Evolutionary conservation across 2,329 filamentous ascomycete species (phyloP).

Genomic region (Xylaria sp.): DNA sequence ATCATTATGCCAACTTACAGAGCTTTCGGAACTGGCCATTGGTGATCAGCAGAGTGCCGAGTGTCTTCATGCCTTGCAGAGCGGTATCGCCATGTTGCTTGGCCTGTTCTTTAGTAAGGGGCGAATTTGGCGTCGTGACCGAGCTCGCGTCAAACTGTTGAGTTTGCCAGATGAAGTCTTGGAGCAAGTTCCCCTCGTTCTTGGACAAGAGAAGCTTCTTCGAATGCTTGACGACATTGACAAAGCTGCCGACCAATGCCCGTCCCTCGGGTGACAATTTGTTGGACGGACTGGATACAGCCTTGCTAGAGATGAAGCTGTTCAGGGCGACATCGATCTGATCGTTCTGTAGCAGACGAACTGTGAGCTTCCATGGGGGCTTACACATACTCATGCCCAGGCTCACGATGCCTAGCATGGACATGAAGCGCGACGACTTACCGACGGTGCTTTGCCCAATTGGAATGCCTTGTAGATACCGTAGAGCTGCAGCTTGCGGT

Average conservation of each 20-base stretch:
- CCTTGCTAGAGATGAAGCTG: constrained; percentile 70
- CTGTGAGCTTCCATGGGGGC: constrained; percentile 11
- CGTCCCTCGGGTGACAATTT: constrained; percentile 80
- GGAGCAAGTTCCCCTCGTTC: constrained; percentile 88
- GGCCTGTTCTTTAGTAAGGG: constrained; percentile 69
- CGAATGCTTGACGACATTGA: constrained; percentile 74
- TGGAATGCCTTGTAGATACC: constrained; percentile 84
- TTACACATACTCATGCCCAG: background rate
- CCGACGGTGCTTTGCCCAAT: constrained; percentile 83
- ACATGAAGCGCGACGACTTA: constrained; percentile 40
- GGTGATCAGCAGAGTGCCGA: constrained; percentile 84
- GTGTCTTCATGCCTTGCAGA: constrained; percentile 75
- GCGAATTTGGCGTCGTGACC: constrained; percentile 57
- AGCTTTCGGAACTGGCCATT: constrained; percentile 96
- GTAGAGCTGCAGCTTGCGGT: constrained; percentile 90
- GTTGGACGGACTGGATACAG: constrained; percentile 63
- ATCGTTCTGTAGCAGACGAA: constrained; percentile 58
- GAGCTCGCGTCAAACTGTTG: constrained; percentile 64
- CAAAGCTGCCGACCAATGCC: constrained; percentile 69
- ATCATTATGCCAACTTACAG: constrained; percentile 45
- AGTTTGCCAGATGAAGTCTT: constrained; percentile 96
- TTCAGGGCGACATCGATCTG: constrained; percentile 95
- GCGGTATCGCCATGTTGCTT: constrained; percentile 80
- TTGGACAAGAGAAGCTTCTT: constrained; percentile 80
- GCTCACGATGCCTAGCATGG: background rate